phyloP scores from a whole-genome alignment of 1,284 basidiomycete species.

The Pseudozyma hubeiensis region DNA sequence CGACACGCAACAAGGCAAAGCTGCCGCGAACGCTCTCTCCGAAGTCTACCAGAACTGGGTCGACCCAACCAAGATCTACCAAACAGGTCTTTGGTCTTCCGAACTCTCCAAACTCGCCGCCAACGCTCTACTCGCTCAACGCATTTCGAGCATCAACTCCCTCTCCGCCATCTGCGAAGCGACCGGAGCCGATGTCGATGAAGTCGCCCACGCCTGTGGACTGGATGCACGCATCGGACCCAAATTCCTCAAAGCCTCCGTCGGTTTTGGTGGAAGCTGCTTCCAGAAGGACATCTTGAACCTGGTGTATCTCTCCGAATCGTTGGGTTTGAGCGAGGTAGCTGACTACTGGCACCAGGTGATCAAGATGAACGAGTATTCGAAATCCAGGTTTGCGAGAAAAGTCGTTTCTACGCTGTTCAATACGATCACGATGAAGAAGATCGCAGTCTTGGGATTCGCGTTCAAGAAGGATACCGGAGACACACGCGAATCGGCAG shows the following conservation, averaged over 20 bases:
- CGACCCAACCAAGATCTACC: conserved; percentile 84
- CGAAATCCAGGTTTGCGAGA: conserved; percentile 68
- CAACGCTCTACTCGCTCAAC: conserved; percentile 94
- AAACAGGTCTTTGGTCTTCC: conserved; percentile 97
- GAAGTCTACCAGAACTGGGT: conserved; percentile 97
- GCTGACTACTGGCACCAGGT: conserved; percentile 87
- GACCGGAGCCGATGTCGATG: conserved; percentile 98
- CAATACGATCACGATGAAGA: conserved; percentile 97
- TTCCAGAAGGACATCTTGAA: conserved; percentile 94
- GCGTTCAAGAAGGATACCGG: conserved; percentile 68
- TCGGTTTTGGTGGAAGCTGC: conserved; percentile 98
- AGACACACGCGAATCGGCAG: conserved; percentile 85
- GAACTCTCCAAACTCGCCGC: conserved; percentile 98
- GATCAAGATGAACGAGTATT: conserved; percentile 68
- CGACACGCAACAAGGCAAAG: conserved; percentile 83
- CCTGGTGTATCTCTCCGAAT: conserved; percentile 91
- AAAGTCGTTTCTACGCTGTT: conserved; percentile 79
- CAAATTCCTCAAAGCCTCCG: conserved; percentile 93
- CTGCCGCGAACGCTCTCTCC: conserved; percentile 81
- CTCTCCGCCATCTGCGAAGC: conserved; percentile 99
- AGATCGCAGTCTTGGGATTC: conserved; percentile 94
- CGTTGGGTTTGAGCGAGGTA: conserved; percentile 93
- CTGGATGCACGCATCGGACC: conserved; percentile 91
- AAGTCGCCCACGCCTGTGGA: conserved; percentile 94
- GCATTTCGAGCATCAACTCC: conserved; percentile 97